Conservation (phyloP, 2,329 filamentous ascomycete genomes). For the Juglanconis sp. region DNA sequence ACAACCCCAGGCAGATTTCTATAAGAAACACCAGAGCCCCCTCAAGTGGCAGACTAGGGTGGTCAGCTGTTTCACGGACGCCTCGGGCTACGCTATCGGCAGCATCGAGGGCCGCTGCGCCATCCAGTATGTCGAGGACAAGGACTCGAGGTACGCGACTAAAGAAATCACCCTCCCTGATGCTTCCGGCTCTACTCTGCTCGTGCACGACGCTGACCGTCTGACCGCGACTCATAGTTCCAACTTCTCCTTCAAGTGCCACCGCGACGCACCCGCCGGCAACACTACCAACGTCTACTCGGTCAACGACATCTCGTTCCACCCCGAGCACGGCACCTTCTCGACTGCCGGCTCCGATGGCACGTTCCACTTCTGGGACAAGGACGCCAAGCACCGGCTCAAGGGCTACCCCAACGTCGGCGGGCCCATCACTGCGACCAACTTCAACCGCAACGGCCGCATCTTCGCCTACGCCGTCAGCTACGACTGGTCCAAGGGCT, state of each 20-base stretch:
- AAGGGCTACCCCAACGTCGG: constrained; percentile 85
- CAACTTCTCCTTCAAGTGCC: constrained; percentile 99
- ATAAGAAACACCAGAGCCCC: constrained; percentile 94
- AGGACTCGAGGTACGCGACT: constrained; percentile 64
- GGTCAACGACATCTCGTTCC: constrained; percentile 97
- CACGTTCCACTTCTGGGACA: constrained; percentile 97
- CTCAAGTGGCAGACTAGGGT: constrained; percentile 98
- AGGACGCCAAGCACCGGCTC: constrained; percentile 81
- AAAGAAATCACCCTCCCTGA: background rate
- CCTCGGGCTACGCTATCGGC: constrained; percentile 87
- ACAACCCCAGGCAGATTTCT: constrained; percentile 76
- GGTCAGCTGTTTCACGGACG: constrained; percentile 91
- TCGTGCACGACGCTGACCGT: constrained; percentile 3
- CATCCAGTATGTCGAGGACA: constrained; percentile 97
- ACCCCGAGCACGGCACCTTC: constrained; percentile 96
- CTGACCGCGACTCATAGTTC: constrained; percentile 45
- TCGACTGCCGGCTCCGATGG: constrained; percentile 93
- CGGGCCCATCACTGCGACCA: constrained; percentile 83
- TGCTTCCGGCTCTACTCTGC: background rate
- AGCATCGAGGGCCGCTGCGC: constrained; percentile 96
- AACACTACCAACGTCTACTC: constrained; percentile 87
- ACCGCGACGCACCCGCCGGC: constrained; percentile 74
- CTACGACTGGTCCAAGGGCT: constrained; percentile 99
- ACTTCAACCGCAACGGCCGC: constrained; percentile 82
- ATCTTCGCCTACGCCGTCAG: constrained; percentile 88